These are phyloP conservation scores for Beauveria brongniartii DNA, from an alignment of 2,329 filamentous ascomycete species.

Conservation along the genomic window DNA sequence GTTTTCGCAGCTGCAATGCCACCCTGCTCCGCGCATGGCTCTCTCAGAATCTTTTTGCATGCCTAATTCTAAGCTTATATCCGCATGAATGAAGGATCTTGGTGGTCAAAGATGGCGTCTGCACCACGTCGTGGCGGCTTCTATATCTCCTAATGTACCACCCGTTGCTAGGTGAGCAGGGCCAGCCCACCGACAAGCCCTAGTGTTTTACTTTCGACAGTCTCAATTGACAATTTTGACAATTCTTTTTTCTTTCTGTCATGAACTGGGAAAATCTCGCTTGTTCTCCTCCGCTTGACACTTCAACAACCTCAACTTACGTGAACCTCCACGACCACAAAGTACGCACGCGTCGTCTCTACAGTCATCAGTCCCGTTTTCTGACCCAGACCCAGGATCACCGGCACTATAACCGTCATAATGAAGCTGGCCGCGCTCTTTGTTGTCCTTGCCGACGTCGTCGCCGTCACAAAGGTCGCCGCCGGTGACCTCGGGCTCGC, in stretches of 20 bases:
- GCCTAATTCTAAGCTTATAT: background rate
- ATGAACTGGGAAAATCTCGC: too few species aligned
- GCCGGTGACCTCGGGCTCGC: background rate
- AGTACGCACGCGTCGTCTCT: too few species aligned
- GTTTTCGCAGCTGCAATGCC: background rate
- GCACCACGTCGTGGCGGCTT: background rate
- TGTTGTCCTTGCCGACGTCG: background rate
- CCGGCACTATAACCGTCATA: too few species aligned
- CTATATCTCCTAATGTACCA: background rate
- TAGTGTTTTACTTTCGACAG: too few species aligned
- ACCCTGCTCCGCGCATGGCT: background rate
- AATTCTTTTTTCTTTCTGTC: too few species aligned
- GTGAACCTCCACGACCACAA: too few species aligned
- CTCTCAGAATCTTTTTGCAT: background rate
- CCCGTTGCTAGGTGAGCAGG: background rate
- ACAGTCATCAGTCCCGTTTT: too few species aligned
- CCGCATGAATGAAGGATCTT: background rate
- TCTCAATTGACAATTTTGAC: too few species aligned
- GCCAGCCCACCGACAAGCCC: too few species aligned
- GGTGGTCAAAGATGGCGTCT: background rate
- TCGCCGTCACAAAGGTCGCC: background rate
- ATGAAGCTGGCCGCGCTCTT: background rate
- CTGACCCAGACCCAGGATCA: too few species aligned
- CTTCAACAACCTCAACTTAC: too few species aligned
- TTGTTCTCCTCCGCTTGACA: too few species aligned